Percentiles rank a stretch among this genome's conserved stretches.
phyloP scores from a whole-genome alignment of 2,329 filamentous ascomycete species.

The Periconia macrospinosa region DNA sequence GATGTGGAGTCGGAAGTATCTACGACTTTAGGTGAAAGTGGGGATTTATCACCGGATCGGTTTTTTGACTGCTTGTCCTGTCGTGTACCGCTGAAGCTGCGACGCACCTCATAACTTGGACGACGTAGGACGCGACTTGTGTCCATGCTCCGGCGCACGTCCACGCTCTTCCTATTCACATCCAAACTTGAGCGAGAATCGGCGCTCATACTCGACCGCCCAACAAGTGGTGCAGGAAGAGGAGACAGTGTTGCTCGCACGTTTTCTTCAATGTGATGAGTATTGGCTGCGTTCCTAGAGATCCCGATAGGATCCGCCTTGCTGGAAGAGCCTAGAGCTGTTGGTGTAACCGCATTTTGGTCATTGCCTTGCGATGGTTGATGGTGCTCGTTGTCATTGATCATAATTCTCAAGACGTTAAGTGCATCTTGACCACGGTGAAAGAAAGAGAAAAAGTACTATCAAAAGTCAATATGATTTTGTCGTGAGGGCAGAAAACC shows the following conservation, averaged over 20 bases:
- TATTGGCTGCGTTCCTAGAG: conserved; percentile 21
- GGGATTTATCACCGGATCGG: conserved; percentile 53
- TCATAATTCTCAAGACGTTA: conserved; percentile 71
- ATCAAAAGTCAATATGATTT: conserved; percentile 10
- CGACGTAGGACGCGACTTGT: conserved; percentile 57
- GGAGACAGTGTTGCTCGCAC: conserved; percentile 51
- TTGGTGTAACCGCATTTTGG: conserved; percentile 15
- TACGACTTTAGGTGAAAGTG: conserved; percentile 55
- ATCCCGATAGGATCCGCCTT: conserved; percentile 12
- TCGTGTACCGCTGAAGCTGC: conserved; percentile 66
- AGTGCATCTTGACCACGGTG: conserved; percentile 82
- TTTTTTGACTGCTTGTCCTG: conserved; percentile 56
- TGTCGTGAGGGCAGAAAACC: not conserved
- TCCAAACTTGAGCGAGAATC: conserved; percentile 48
- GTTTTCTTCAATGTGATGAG: conserved; percentile 38
- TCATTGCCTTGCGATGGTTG: conserved; percentile 17
- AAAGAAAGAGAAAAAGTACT: conserved; percentile 98
- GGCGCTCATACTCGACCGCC: conserved; percentile 45
- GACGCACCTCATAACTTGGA: conserved; percentile 41
- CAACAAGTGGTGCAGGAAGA: conserved; percentile 34
- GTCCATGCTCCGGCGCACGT: conserved; percentile 40
- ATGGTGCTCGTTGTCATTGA: conserved; percentile 62
- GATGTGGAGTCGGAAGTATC: conserved; percentile 75
- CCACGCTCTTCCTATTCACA: conserved; percentile 42
- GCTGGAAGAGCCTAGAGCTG: conserved; percentile 10